Evolutionary conservation across 2,329 filamentous ascomycete genomes (phyloP), one percentile per base, ranked within the genome.

Genomic region (Achaetomium macrosporum): DNA sequence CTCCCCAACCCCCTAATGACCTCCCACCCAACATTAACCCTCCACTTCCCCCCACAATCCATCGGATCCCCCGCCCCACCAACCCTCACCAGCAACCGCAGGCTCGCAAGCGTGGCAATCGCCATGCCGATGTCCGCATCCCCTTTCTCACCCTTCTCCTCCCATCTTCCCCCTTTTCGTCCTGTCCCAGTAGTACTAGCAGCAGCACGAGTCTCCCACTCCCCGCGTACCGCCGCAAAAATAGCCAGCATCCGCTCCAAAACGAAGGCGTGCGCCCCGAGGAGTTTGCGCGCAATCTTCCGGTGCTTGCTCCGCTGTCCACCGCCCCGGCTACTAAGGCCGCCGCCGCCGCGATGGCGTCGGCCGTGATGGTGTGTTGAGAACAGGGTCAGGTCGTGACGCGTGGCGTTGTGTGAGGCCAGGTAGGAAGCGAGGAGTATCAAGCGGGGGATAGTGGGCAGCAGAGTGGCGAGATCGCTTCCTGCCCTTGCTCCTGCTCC

Each of bases 231-330:
- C 1, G 85, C 82, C 10, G 82, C 78, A 58, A 90, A 87, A 20
- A 93, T 89, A 8, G 88, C 86, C 50, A 92, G 75, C 75, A 92
- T 81, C 33, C 88, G 77, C 69, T 93, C 88, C 13, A 92, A 71
- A 6, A 88, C 78, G 63, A 93, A 93, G 1, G 85, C 83, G 57
- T 87, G 84, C 0, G 88, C 85, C 10, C 87, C 87, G 4, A 93
- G 78, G 2, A 92, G 73, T 68, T 89, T 88, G 25, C 88, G 78
- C 11, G 87, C 82, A 19, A 92, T 88, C 68, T 88, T 88, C 51
- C 85, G 78, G 61, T 84, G 80, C 64, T 83, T 84, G 49, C 70
- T 65, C 47, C 68, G 67, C 15, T 63, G 62, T 12, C 56, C 59
- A 20, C 53, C 55, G 12, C 59, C 62, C 6, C 58, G 62, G 12